phyloP scores from a whole-genome alignment of 1,284 basidiomycete species.

The Vanrija pseudolonga region DNA sequence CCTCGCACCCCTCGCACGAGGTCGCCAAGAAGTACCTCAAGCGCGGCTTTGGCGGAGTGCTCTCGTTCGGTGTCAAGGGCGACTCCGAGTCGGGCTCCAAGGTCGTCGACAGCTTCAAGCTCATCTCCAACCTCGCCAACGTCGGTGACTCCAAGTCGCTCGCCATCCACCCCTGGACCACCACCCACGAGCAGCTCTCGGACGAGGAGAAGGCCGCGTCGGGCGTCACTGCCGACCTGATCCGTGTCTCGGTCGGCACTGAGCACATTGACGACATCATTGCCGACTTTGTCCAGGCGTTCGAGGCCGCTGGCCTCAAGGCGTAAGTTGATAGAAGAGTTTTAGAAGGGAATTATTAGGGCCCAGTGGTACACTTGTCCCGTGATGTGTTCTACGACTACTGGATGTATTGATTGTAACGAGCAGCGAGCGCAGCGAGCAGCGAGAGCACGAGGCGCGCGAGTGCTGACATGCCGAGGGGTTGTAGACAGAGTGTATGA shows the following conservation, averaged over 20 bases:
- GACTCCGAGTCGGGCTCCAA: constrained; percentile 59
- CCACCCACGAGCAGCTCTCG: constrained; percentile 58
- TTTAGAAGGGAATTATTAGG: too few species aligned
- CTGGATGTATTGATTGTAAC: too few species aligned
- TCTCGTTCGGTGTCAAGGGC: constrained; percentile 77
- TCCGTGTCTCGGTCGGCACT: constrained; percentile 75
- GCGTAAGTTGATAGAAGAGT: neutral
- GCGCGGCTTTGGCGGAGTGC: constrained; percentile 67
- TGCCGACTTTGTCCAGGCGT: constrained; percentile 71
- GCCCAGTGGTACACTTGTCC: too few species aligned
- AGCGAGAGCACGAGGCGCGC: too few species aligned
- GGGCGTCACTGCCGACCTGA: constrained; percentile 76
- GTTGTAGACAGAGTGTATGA: too few species aligned
- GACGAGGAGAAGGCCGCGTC: constrained; percentile 64
- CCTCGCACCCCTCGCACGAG: constrained; percentile 61
- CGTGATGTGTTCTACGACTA: too few species aligned
- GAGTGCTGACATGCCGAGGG: too few species aligned
- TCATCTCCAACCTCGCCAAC: constrained; percentile 73
- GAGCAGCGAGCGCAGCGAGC: too few species aligned
- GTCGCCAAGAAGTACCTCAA: constrained; percentile 61
- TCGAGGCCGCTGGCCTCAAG: constrained; percentile 28
- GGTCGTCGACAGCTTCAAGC: constrained; percentile 69
- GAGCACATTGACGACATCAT: constrained; percentile 82
- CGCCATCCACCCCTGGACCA: constrained; percentile 76
- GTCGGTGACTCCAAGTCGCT: constrained; percentile 75